A percentile compares a stretch with the other conserved stretches of the same genome.
phyloP scores from a whole-genome alignment of 495 filamentous ascomycete species.

The Trichoderma parareesei region DNA sequence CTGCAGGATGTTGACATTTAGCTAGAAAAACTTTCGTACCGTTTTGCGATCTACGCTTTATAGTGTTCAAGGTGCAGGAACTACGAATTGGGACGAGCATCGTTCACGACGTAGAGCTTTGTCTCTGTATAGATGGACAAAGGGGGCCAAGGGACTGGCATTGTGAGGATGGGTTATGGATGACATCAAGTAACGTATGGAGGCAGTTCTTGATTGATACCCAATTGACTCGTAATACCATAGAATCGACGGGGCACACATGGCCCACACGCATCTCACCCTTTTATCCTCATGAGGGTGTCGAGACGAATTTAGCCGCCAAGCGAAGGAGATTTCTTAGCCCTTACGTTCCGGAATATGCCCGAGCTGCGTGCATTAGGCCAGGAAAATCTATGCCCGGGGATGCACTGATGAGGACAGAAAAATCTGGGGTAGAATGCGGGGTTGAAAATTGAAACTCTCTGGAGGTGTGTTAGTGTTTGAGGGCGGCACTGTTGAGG shows the following conservation, averaged over 20 bases:
- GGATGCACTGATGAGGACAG: neutral
- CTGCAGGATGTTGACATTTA: neutral
- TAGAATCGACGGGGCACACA: neutral
- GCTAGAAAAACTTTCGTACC: slow-evolving; percentile 66
- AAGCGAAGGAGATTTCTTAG: neutral
- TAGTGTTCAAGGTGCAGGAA: slow-evolving; percentile 58
- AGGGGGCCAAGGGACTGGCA: slow-evolving; percentile 65
- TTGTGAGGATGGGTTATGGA: slow-evolving; percentile 97
- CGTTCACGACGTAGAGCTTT: slow-evolving; percentile 60
- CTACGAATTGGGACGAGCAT: slow-evolving; percentile 63
- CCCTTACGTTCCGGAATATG: neutral
- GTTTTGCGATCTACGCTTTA: slow-evolving; percentile 70
- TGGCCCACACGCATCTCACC: no score
- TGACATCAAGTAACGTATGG: neutral
- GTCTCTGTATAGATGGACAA: slow-evolving; percentile 65
- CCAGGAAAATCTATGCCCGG: neutral
- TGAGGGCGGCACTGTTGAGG: neutral
- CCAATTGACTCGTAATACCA: neutral
- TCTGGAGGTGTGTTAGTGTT: neutral
- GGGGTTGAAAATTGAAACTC: neutral
- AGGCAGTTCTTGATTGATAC: neutral
- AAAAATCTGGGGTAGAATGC: neutral
- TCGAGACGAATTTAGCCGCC: neutral
- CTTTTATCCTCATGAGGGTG: neutral
- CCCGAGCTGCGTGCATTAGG: neutral